Base-by-base conservation (phyloP, 768 basidiomycete species). In the Xanthoconium purpureum region DNA sequence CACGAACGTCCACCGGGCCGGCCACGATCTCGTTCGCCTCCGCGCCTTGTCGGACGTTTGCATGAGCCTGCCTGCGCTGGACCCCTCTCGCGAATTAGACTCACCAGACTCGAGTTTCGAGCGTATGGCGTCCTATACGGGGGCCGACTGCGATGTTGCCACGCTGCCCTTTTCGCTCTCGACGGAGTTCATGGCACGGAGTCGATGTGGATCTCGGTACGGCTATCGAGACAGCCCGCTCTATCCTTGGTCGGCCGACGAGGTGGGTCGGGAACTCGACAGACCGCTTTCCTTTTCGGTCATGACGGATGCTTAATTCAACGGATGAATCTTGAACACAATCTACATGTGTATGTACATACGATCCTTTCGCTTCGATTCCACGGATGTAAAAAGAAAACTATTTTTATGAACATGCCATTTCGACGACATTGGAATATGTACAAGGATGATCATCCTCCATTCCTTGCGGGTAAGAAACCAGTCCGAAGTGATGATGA, bases 391-490 rank as follows among this genome's bases (percentile, higher is more conserved):
- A 55, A 48, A 55, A 24, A 24, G 24, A 24, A 24, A 24, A 24
- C 47, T 48, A n/a, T 40, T 15, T 11, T 14, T 49, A 45, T 53
- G 35, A 40, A 42, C 48, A 43, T 61, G 44, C 32, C 44, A 50
- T 55, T 50, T 49, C 37, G 24, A 49, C 35, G n/a, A 50, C 37
- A 12, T 47, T 52, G 42, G 54, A 56, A 49, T 69, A 69, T 67
- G 59, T 63, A 72, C 66, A 60, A 33, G 50, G 54, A 64, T 49
- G 59, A 64, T 56, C 60, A 63, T 67, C 58, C 58, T 63, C 63
- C 65, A 55, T 64, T 67, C 57, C 70, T 52, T 62, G 65, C 48
- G 62, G 61, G 62, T 63, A 65, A 59, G 53, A 49, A 55, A 55
- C 47, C 43, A 47, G 59, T 66, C 61, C 64, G 36, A 24, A 24